Conservation (phyloP, 768 basidiomycete genomes). For the Rhizopogon vulgaris region DNA sequence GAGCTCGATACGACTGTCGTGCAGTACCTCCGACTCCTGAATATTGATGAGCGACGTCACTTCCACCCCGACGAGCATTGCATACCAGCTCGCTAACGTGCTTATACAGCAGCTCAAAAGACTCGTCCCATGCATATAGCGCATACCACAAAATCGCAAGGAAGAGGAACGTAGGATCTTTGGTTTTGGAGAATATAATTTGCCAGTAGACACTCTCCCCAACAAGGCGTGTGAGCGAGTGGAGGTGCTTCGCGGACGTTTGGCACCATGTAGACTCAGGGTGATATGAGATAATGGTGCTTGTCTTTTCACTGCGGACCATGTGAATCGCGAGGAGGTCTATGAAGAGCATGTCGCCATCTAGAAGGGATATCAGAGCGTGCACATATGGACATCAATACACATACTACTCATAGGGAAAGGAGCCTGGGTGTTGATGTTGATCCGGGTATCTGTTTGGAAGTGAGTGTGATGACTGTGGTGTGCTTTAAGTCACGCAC, state of each 20-base stretch:
- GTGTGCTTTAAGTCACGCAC: not conserved
- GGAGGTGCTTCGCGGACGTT: slow-evolving; percentile 18
- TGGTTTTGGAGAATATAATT: slow-evolving; percentile 17
- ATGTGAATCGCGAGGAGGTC: slow-evolving; percentile 53
- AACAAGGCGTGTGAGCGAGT: slow-evolving; percentile 22
- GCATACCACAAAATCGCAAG: slow-evolving; percentile 53
- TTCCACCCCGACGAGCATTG: not conserved
- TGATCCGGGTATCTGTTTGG: slow-evolving; percentile 27
- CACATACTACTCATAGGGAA: slow-evolving; percentile 30
- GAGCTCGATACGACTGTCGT: slow-evolving; percentile 32
- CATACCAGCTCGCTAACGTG: slow-evolving; percentile 48
- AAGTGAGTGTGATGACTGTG: not conserved
- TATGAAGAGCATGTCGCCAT: slow-evolving; percentile 20
- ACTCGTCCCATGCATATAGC: slow-evolving; percentile 58
- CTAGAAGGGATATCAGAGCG: slow-evolving; percentile 9
- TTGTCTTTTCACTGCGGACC: slow-evolving; percentile 27
- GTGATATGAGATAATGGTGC: slow-evolving; percentile 25
- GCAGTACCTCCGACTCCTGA: slow-evolving; percentile 42
- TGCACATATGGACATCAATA: not conserved
- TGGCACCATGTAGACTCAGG: slow-evolving; percentile 8
- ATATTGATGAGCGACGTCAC: not conserved
- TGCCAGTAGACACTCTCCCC: slow-evolving; percentile 27
- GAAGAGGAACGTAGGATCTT: slow-evolving; percentile 51
- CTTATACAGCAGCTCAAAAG: slow-evolving; percentile 42
- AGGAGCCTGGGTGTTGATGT: slow-evolving; percentile 40